phyloP scores from a whole-genome alignment of 768 basidiomycete species.

The Kwoniella botswanensis region DNA sequence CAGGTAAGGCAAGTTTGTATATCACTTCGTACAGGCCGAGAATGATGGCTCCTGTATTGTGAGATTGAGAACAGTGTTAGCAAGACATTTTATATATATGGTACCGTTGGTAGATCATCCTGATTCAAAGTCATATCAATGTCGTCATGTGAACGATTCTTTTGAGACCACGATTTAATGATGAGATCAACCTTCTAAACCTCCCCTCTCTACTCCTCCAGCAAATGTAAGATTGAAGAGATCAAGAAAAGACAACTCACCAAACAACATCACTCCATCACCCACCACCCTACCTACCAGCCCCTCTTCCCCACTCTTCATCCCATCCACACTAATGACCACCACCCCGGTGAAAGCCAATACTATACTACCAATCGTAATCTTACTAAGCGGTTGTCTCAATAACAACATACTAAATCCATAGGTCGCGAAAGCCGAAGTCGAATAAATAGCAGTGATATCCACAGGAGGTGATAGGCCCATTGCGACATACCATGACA shows the following conservation, averaged over 20 bases:
- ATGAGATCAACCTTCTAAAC: too few relatives aligned
- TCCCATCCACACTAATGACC: conserved; percentile 75
- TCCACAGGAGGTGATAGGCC: conserved; percentile 69
- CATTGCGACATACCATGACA: conserved; percentile 49
- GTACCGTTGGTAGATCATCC: too few relatives aligned
- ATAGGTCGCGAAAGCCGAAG: conserved; percentile 90
- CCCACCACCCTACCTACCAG: conserved; percentile 37
- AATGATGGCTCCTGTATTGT: conserved; percentile 46
- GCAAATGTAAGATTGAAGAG: background rate
- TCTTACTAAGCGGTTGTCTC: conserved; percentile 69
- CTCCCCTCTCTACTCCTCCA: too few relatives aligned
- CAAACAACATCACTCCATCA: conserved; percentile 55
- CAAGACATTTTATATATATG: too few relatives aligned
- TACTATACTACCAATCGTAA: conserved; percentile 70
- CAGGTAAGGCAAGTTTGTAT: conserved; percentile 56
- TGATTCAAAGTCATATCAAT: too few relatives aligned
- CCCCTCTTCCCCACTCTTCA: conserved; percentile 56
- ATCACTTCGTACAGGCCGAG: conserved; percentile 58
- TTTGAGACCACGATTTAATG: too few relatives aligned
- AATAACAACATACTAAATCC: conserved; percentile 69
- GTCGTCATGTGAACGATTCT: too few relatives aligned
- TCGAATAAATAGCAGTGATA: conserved; percentile 83
- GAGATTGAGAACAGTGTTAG: background rate
- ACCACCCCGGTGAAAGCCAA: conserved; percentile 81
- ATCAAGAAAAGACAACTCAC: conserved; percentile 27